A percentile compares a stretch with the other conserved stretches of the same genome.
Evolutionary conservation across 1,284 basidiomycete genomes (phyloP).

Genomic region (Inonotus hispidus): DNA sequence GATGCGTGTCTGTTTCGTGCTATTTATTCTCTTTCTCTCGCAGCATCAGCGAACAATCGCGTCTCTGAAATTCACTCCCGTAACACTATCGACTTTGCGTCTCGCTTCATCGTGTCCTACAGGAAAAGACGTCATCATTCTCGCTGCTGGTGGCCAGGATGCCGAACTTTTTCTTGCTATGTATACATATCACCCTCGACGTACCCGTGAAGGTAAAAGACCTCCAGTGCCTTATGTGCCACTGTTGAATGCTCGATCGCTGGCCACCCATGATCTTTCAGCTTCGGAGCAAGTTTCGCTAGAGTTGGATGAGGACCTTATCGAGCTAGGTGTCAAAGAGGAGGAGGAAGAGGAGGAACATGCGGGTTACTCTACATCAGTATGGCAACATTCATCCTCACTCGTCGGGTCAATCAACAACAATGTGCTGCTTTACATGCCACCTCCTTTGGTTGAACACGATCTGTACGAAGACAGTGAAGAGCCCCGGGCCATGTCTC

Average conservation of each 20-base stretch:
- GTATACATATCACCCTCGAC: constrained; percentile 25
- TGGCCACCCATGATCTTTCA: background rate
- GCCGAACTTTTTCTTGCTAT: constrained; percentile 73
- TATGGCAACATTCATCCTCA: constrained; percentile 54
- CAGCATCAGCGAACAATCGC: constrained; percentile 31
- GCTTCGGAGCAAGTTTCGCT: background rate
- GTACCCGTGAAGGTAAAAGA: background rate
- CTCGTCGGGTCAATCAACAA: constrained; percentile 78
- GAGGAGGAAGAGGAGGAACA: constrained; percentile 1
- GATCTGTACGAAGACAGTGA: background rate
- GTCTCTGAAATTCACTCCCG: constrained; percentile 56
- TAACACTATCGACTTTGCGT: constrained; percentile 61
- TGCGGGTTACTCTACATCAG: constrained; percentile 1
- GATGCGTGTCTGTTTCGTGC: background rate
- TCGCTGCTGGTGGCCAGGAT: constrained; percentile 80
- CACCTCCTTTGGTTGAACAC: constrained; percentile 26
- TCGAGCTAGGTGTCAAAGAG: background rate
- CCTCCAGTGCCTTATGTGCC: background rate
- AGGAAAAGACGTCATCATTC: constrained; percentile 50
- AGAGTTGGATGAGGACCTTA: background rate
- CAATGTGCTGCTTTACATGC: constrained; percentile 64
- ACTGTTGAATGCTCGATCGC: background rate
- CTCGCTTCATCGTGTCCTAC: constrained; percentile 33
- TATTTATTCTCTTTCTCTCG: no score
- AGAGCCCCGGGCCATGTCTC: constrained; percentile 35